These are phyloP conservation scores for Byssoonygena ceratinophila DNA, from an alignment of 2,329 filamentous ascomycete species.

Conservation along the genomic window DNA sequence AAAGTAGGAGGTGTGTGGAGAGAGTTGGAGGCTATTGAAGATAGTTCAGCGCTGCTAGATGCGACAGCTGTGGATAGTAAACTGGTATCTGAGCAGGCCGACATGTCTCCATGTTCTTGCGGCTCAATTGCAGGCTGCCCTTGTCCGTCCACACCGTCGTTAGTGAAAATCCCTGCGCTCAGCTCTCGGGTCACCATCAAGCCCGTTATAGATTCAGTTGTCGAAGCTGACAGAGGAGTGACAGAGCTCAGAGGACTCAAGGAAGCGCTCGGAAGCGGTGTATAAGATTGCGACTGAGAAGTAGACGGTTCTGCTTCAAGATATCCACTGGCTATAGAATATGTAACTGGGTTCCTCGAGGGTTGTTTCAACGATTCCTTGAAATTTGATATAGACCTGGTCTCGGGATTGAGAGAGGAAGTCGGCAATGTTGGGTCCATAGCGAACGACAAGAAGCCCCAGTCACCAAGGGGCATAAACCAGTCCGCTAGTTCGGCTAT, in stretches of 20 bases:
- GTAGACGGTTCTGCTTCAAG: neutral
- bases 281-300: neutral
- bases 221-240: neutral
- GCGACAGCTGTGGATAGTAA: neutral
- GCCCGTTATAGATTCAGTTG: neutral
- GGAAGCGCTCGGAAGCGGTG: neutral
- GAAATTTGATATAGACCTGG: slow-evolving; percentile 1
- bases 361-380: neutral
- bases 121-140: neutral
- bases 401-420: neutral
- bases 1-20: neutral
- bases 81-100: neutral
- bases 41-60: slow-evolving; percentile 11
- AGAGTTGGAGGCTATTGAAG: slow-evolving; percentile 11
- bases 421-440: neutral
- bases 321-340: neutral
- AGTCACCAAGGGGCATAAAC: neutral
- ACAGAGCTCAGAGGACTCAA: neutral
- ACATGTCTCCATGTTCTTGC: neutral
- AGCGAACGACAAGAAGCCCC: neutral
- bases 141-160: neutral
- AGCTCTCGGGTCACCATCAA: neutral
- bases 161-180: neutral
- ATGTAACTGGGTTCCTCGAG: neutral
- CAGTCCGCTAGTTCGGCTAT: neutral